phyloP scores from a whole-genome alignment of 495 filamentous ascomycete species.

The Penicillium soppii region DNA sequence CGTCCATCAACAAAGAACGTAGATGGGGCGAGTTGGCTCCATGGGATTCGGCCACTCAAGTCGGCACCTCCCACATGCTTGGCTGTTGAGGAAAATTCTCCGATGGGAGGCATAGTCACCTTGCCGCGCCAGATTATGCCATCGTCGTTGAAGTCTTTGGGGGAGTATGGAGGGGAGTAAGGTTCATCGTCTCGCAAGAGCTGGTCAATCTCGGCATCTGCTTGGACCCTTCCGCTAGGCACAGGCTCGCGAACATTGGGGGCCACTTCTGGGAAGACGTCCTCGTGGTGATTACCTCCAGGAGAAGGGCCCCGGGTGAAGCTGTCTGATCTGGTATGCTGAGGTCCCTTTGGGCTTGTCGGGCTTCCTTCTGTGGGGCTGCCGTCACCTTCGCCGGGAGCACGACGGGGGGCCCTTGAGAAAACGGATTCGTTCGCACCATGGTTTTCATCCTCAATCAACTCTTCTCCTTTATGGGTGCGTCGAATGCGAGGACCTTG shows the following conservation, averaged over 20 bases:
- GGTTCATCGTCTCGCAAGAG: constrained; percentile 82
- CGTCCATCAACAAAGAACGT: constrained; percentile 76
- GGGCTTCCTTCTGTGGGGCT: constrained; percentile 37
- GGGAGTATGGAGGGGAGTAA: constrained; percentile 84
- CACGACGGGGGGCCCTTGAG: constrained; percentile 39
- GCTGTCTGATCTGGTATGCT: constrained; percentile 22
- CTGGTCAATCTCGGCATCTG: constrained; percentile 88
- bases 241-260: constrained; percentile 43
- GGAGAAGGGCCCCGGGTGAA: constrained; percentile 32
- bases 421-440: constrained; percentile 51
- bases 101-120: constrained; percentile 72
- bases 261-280: constrained; percentile 45
- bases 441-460: constrained; percentile 68
- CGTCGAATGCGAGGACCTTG: constrained; percentile 80
- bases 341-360: constrained; percentile 27
- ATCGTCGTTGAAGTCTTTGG: constrained; percentile 68
- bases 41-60: constrained; percentile 55
- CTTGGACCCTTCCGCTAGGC: constrained; percentile 48
- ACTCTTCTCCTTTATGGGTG: constrained; percentile 94
- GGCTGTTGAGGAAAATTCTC: constrained; percentile 72
- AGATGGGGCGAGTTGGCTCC: constrained; percentile 68
- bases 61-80: constrained; percentile 82
- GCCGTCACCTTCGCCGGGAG: constrained; percentile 36
- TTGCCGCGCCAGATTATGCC: constrained; percentile 74
- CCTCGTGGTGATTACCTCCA: constrained; percentile 37